These are phyloP conservation scores for Circinella minor DNA, from an alignment of 371 early-diverging fungal genomes.

Conservation along the genomic window DNA sequence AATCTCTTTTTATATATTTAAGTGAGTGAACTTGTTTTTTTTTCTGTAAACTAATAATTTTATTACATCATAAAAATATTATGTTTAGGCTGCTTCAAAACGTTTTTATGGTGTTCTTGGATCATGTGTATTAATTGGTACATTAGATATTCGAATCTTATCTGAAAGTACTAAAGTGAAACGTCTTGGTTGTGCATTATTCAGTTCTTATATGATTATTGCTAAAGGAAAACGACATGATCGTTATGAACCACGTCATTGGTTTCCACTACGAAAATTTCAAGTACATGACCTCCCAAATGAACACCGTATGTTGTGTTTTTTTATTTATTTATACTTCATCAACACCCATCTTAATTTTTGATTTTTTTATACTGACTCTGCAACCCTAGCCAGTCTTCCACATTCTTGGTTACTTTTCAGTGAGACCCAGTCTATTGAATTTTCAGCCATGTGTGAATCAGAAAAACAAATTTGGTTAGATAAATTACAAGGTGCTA, in stretches of 20 bases:
- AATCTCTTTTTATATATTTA: too few species aligned
- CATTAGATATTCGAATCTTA: slow-evolving; percentile 39
- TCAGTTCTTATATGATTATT: slow-evolving; percentile 58
- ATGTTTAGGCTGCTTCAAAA: slow-evolving; percentile 31
- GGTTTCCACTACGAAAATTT: slow-evolving; percentile 61
- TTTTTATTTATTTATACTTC: too few species aligned
- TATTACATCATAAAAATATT: not conserved
- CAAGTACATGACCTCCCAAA: slow-evolving; percentile 39
- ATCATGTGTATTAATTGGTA: slow-evolving; percentile 39
- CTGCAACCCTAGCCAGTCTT: slow-evolving; percentile 11
- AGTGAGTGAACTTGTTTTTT: too few species aligned
- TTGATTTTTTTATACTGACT: not conserved
- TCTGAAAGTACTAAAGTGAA: slow-evolving; percentile 33
- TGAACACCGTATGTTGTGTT: slow-evolving; percentile 26
- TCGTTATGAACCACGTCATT: slow-evolving; percentile 56
- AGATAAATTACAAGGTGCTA: slow-evolving; percentile 18
- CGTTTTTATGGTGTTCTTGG: slow-evolving; percentile 49
- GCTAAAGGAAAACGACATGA: slow-evolving; percentile 54
- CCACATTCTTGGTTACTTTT: slow-evolving; percentile 23
- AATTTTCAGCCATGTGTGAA: slow-evolving; percentile 30
- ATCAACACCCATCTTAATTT: too few species aligned
- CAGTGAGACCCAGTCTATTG: slow-evolving; percentile 20
- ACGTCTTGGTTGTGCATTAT: slow-evolving; percentile 56
- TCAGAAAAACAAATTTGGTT: slow-evolving; percentile 34
- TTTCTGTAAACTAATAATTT: too few species aligned